A percentile compares a stretch with the other conserved stretches of the same genome.
Evolutionary conservation across 2,329 filamentous ascomycete genomes (phyloP).

Genomic region (Claviceps arundinis): DNA sequence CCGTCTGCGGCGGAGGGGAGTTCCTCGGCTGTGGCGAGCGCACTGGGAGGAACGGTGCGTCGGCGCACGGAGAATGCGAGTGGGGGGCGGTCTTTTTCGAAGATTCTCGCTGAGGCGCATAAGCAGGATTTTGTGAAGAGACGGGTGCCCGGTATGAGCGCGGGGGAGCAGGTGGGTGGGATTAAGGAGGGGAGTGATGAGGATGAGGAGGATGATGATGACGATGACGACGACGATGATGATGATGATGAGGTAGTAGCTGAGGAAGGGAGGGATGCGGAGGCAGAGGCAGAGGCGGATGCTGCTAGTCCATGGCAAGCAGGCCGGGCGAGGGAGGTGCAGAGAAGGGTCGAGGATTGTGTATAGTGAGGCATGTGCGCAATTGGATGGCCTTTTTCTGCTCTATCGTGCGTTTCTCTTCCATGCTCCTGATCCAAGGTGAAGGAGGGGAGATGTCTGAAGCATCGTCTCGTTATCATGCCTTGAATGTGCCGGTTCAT

Average conservation of each 20-base stretch:
- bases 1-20: conserved; percentile 6
- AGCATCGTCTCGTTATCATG: too few species aligned
- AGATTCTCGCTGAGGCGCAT: conserved; percentile 72
- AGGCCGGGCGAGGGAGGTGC: not conserved
- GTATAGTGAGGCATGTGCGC: too few species aligned
- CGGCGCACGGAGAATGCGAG: conserved; percentile 19
- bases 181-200: conserved; percentile 17
- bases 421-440: too few species aligned
- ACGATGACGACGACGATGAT: conserved; percentile 6
- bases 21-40: conserved; percentile 12
- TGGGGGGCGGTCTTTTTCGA: conserved; percentile 30
- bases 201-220: conserved; percentile 20
- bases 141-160: conserved; percentile 25
- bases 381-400: conserved; percentile 4
- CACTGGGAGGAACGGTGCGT: conserved; percentile 12
- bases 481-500: too few species aligned
- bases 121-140: conserved; percentile 85
- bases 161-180: conserved; percentile 12
- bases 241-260: not conserved
- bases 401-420: too few species aligned
- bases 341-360: conserved; percentile 8
- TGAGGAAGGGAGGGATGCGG: conserved; percentile 1
- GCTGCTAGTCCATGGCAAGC: conserved; percentile 7
- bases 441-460: too few species aligned
- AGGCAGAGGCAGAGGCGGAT: conserved; percentile 5